Evolutionary conservation across 352 stramenopile species (phyloP), one percentile per base, ranked within the genome.

Genomic region (Phytopythium delawarense): DNA sequence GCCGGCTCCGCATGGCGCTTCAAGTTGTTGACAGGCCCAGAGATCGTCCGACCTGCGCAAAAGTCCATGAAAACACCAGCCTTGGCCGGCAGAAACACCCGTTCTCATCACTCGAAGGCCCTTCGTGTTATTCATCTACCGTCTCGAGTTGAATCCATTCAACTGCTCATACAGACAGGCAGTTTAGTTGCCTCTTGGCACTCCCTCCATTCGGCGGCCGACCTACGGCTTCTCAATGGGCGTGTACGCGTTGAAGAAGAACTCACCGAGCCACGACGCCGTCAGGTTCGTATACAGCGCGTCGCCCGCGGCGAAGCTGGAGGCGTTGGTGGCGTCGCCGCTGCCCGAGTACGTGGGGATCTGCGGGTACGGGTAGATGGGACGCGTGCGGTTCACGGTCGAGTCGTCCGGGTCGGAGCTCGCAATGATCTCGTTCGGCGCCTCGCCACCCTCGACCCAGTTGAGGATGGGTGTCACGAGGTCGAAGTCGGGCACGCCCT

Each of bases 381-480:
- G 60, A 11, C 67, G 64, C 55, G 59, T 74, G 53, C 67, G 67
- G 30, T 57, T 68, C 28, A 67, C 57, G 2, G 48, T 30, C 8
- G 59, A 64, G 18, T 62, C 15, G 28, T 61, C 56, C 20, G 52
- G 30, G 13, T 69, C 63, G 9, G 70, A 67, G 48, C 70, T 75
- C 32, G 65, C 66, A 44, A 74, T 42, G 45, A 79, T 45, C 15
- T 56, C 69, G 39, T 74, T 63, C 23, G 74, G 72, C 1, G 64
- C 70, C 18, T 51, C 54, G n/a, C 64, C 64, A 6, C 55, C 32
- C 59, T 84, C 70, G 28, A 84, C 65, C 70, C 72, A 80, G 48
- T 75, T 59, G 18, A 80, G 61, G 72, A 83, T 80, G 30, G 75
- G 72, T 11, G 66, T 78, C 50, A 83, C 56, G 34, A 83, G 61